Percentiles rank a stretch among this genome's conserved stretches.
phyloP scores from a whole-genome alignment of 2,329 filamentous ascomycete genomes.

The Orbilia ellipsospora region DNA sequence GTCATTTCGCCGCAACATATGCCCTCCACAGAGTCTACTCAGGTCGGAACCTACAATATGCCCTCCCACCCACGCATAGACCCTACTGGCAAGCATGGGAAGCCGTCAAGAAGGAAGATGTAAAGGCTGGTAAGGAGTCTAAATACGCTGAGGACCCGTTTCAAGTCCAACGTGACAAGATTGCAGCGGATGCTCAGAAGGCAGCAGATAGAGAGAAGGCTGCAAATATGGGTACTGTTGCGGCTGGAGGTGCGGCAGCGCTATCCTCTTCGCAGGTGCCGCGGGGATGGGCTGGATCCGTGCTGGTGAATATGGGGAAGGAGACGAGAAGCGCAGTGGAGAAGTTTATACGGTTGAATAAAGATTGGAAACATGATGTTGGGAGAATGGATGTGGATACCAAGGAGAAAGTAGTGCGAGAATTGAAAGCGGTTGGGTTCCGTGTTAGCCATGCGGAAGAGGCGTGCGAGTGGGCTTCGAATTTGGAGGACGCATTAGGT shows the following conservation, averaged over 20 bases:
- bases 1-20: conserved; percentile 92
- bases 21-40: conserved; percentile 90
- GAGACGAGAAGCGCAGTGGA: conserved; percentile 83
- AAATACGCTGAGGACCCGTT: conserved; percentile 98
- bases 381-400: conserved; percentile 69
- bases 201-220: conserved; percentile 75
- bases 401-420: conserved; percentile 73
- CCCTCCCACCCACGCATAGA: conserved; percentile 88
- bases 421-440: conserved; percentile 83
- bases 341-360: conserved; percentile 78
- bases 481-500: conserved; percentile 83
- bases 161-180: conserved; percentile 78
- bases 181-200: conserved; percentile 79
- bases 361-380: conserved; percentile 86
- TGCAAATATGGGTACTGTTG: conserved; percentile 60
- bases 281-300: conserved; percentile 83
- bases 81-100: conserved; percentile 93
- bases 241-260: conserved; percentile 23
- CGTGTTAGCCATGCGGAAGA: conserved; percentile 89
- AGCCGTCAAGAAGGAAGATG: conserved; percentile 81
- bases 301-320: conserved; percentile 92
- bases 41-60: conserved; percentile 95
- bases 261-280: conserved; percentile 64
- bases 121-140: conserved; percentile 82
- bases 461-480: conserved; percentile 86